A percentile compares a stretch with the other conserved stretches of the same genome.
Conservation (phyloP, 257 asterid genomes). For the Capsicum pubescens region DNA sequence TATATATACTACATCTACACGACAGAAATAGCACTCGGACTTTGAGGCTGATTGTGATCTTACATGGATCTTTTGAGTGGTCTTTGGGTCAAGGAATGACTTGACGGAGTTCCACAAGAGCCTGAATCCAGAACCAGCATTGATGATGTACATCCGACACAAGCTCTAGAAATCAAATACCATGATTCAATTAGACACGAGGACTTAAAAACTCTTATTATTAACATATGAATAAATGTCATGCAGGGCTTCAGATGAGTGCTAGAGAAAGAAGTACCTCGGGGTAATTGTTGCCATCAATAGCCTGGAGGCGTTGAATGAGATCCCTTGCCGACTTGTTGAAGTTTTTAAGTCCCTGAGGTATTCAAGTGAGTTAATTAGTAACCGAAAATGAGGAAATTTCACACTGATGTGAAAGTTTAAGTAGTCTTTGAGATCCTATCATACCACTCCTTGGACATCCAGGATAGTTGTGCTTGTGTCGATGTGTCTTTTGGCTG, state of each 20-base stretch:
- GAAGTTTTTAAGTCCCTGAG: constrained; percentile 87
- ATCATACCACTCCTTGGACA: constrained; percentile 96
- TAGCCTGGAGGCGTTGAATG: constrained; percentile 81
- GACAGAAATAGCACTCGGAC: not conserved
- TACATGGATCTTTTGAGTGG: constrained; percentile 93
- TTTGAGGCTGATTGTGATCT: constrained; percentile 29
- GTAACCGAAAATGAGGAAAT: not conserved
- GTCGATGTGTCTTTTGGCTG: constrained; percentile 84
- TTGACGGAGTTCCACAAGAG: constrained; percentile 95
- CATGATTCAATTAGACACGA: not conserved
- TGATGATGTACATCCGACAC: constrained; percentile 92
- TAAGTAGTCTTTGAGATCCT: not conserved
- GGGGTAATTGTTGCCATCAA: constrained; percentile 95
- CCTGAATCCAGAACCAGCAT: constrained; percentile 98
- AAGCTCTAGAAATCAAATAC: constrained; percentile 57
- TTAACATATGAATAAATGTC: not conserved
- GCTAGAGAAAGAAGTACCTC: constrained; percentile 55
- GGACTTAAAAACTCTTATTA: not conserved
- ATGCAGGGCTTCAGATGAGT: not conserved
- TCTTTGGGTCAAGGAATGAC: constrained; percentile 96
- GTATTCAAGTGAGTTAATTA: not conserved
- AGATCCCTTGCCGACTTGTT: constrained; percentile 91
- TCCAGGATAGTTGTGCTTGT: constrained; percentile 97
- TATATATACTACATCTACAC: not conserved
- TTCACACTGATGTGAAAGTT: not conserved